Conservation (phyloP, 495 filamentous ascomycete genomes). For the Xylaria scruposa region DNA sequence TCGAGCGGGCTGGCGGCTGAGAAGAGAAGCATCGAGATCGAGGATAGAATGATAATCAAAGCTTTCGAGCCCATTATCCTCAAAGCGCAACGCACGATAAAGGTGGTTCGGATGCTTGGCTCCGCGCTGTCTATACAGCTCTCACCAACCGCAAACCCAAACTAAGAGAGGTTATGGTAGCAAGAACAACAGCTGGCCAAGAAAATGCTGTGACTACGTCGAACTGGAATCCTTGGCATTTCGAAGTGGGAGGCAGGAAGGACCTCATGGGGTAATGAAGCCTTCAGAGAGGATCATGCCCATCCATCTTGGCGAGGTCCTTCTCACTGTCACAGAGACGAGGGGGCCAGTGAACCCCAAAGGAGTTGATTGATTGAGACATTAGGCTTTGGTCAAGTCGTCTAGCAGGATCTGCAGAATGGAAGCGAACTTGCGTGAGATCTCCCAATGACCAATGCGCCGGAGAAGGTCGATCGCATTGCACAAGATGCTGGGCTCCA, state of each 20-base stretch:
- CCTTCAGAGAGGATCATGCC: not conserved
- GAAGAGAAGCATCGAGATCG: not conserved
- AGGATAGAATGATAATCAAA: not conserved
- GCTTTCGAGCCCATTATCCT: not conserved
- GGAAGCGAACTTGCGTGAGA: conserved; percentile 43
- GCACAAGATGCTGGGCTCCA: conserved; percentile 25
- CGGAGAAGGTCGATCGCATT: conserved; percentile 43
- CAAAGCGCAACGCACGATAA: not conserved
- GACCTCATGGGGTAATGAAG: not conserved
- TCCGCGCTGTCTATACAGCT: not conserved
- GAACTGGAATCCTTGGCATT: conserved; percentile 4
- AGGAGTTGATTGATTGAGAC: not conserved
- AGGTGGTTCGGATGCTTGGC: conserved; percentile 2
- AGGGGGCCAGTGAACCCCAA: not conserved
- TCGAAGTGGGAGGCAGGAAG: not conserved
- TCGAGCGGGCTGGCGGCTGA: not conserved
- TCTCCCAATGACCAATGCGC: conserved; percentile 46
- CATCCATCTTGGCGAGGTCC: not conserved
- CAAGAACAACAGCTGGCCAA: not conserved
- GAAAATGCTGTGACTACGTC: conserved; percentile 7
- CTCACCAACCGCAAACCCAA: not conserved
- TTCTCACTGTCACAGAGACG: not conserved
- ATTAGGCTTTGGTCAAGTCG: conserved; percentile 23
- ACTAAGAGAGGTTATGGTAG: not conserved
- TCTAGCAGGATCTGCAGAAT: conserved; percentile 27